A percentile compares a stretch with the other conserved stretches of the same genome.
Conservation (phyloP, 225 moss, liverwort and hornwort species). For the Climacium dendroides region DNA sequence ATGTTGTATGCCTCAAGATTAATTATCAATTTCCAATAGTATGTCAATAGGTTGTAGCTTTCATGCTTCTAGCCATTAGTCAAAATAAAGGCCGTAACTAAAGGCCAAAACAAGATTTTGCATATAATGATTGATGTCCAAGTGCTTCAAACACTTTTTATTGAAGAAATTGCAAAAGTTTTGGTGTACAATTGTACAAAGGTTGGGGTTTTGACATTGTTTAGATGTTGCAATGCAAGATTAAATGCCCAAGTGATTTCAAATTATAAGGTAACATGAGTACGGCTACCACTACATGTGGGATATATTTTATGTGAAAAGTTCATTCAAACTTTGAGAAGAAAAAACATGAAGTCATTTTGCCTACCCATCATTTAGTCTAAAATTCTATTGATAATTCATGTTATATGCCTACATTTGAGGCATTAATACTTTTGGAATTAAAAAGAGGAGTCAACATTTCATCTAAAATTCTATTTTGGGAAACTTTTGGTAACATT, state of each 20-base stretch:
- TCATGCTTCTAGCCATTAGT: background rate
- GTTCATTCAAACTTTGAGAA: no score
- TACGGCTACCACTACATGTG: fast-evolving
- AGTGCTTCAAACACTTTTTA: background rate
- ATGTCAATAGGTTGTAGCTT: background rate
- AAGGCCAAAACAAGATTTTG: background rate
- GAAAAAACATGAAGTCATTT: no score
- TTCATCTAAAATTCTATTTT: no score
- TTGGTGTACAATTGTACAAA: background rate
- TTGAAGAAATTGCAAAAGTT: background rate
- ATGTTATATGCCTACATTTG: no score
- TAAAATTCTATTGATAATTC: no score
- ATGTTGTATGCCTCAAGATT: background rate
- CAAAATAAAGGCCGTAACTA: background rate
- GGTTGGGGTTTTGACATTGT: background rate
- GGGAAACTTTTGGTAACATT: no score
- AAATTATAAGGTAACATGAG: background rate
- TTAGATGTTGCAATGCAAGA: background rate
- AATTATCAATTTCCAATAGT: background rate
- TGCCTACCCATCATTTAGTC: no score
- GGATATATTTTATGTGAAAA: background rate
- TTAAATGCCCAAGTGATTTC: background rate
- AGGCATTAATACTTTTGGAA: no score
- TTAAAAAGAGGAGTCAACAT: no score
- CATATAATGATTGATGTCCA: background rate